These are phyloP conservation scores for Rubroshorea leprosula DNA, from an alignment of 345 rosid species.

Conservation along the genomic window DNA sequence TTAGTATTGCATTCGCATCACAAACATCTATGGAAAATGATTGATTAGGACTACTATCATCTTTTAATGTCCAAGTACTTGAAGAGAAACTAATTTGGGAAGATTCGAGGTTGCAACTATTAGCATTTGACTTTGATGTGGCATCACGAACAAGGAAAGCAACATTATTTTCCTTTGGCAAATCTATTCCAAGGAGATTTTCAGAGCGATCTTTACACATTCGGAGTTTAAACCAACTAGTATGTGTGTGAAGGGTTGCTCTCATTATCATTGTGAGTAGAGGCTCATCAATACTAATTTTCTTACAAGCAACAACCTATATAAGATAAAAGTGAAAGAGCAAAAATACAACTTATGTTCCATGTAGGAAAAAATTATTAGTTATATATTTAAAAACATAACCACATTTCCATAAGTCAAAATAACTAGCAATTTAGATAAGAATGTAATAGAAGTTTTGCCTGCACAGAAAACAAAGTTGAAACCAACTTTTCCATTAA, in stretches of 20 bases:
- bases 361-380: neutral
- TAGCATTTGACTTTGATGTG: slow-evolving; percentile 52
- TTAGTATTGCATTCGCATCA: slow-evolving; percentile 83
- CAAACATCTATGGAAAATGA: slow-evolving; percentile 61
- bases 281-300: slow-evolving; percentile 85
- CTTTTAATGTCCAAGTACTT: slow-evolving; percentile 59
- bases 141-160: slow-evolving; percentile 44
- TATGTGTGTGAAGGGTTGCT: slow-evolving; percentile 78
- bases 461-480: too few species aligned
- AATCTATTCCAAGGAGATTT: slow-evolving; percentile 60
- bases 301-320: slow-evolving; percentile 74
- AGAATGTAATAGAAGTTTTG: too few species aligned
- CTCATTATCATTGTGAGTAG: slow-evolving; percentile 82
- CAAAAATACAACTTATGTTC: neutral
- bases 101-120: slow-evolving; percentile 65
- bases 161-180: slow-evolving; percentile 53
- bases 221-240: slow-evolving; percentile 91
- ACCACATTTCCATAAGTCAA: too few species aligned
- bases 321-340: neutral
- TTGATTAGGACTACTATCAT: slow-evolving; percentile 72
- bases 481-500: too few species aligned
- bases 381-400: too few species aligned
- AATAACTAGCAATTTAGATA: too few species aligned
- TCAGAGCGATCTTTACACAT: slow-evolving; percentile 78
- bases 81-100: slow-evolving; percentile 71